A percentile compares a stretch with the other conserved stretches of the same genome.
These are phyloP conservation scores for Cercophora samala DNA, from an alignment of 495 filamentous ascomycete genomes.

Conservation along the genomic window DNA sequence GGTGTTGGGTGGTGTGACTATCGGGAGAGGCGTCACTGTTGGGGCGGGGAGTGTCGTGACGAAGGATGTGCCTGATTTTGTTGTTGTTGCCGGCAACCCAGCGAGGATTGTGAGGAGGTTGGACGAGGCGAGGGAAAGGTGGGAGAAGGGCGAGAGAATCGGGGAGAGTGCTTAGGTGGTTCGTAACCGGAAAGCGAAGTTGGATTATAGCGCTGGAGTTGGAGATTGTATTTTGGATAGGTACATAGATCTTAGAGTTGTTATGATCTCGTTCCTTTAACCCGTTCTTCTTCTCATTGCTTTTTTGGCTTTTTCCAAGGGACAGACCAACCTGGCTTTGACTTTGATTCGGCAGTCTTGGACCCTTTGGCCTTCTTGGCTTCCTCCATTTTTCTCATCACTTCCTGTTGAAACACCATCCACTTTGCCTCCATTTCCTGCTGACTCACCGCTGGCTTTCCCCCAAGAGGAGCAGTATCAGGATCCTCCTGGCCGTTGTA, in stretches of 20 bases:
- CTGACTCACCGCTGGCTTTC: slow-evolving; percentile 25
- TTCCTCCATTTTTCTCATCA: slow-evolving; percentile 23
- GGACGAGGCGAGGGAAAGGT: slow-evolving; percentile 6
- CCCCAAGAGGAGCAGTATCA: slow-evolving; percentile 33
- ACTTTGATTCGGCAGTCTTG: neutral
- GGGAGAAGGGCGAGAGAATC: neutral
- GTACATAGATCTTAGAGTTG: neutral
- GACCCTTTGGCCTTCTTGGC: neutral
- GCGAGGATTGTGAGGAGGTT: slow-evolving; percentile 54
- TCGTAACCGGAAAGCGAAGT: neutral
- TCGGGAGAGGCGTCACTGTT: slow-evolving; percentile 68
- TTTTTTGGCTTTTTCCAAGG: neutral
- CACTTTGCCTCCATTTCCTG: slow-evolving; percentile 35
- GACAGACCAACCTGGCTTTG: neutral
- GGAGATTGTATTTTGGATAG: neutral
- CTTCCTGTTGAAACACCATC: slow-evolving; percentile 30
- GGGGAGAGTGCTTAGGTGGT: neutral
- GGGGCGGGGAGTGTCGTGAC: slow-evolving; percentile 90
- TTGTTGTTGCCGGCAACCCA: slow-evolving; percentile 65
- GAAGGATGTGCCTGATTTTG: slow-evolving; percentile 67
- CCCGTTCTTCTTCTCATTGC: neutral
- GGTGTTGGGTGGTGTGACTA: slow-evolving; percentile 73
- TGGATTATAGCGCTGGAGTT: neutral
- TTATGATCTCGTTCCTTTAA: no score
- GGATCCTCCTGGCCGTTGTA: slow-evolving; percentile 32